A percentile compares a stretch with the other conserved stretches of the same genome.
Evolutionary conservation across 495 filamentous ascomycete genomes (phyloP).

Genomic region (Neurospora sp.): DNA sequence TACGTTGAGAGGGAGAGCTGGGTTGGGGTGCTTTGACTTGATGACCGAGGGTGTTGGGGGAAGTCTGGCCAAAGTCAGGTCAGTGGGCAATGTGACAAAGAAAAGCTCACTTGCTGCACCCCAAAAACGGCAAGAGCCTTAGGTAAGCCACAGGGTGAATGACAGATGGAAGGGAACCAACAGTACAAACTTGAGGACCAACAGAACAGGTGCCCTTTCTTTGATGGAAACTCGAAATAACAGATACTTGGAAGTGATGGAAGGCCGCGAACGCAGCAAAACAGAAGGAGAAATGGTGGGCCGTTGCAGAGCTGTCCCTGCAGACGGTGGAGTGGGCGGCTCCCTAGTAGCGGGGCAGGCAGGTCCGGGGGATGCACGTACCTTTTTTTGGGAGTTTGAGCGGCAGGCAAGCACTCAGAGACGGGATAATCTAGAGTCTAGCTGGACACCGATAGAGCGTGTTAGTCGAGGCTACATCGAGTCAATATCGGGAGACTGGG

Average conservation of each 20-base stretch:
- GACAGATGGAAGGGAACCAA: neutral
- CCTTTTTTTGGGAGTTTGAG: constrained; percentile 11
- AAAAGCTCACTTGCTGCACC: neutral
- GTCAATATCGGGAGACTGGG: neutral
- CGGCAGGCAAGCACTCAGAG: neutral
- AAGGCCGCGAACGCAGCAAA: constrained; percentile 5
- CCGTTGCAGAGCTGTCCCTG: constrained; percentile 7
- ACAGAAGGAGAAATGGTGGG: constrained; percentile 16
- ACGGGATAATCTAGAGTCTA: neutral
- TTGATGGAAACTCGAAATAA: neutral
- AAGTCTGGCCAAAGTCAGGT: neutral
- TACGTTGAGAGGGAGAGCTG: neutral
- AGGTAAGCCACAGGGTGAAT: neutral
- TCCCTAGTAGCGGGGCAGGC: constrained; percentile 9
- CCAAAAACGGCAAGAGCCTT: neutral
- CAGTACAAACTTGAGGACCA: neutral
- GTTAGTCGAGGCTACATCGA: neutral
- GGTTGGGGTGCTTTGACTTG: neutral
- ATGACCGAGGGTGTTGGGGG: neutral
- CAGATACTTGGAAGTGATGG: neutral
- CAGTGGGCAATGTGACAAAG: neutral
- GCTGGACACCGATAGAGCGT: neutral
- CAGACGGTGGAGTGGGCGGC: constrained; percentile 1
- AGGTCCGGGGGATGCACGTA: constrained; percentile 20
- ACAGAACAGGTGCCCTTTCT: neutral